A percentile compares a stretch with the other conserved stretches of the same genome.
phyloP scores from a whole-genome alignment of 306 rosid genomes.

The Prunus salicina region DNA sequence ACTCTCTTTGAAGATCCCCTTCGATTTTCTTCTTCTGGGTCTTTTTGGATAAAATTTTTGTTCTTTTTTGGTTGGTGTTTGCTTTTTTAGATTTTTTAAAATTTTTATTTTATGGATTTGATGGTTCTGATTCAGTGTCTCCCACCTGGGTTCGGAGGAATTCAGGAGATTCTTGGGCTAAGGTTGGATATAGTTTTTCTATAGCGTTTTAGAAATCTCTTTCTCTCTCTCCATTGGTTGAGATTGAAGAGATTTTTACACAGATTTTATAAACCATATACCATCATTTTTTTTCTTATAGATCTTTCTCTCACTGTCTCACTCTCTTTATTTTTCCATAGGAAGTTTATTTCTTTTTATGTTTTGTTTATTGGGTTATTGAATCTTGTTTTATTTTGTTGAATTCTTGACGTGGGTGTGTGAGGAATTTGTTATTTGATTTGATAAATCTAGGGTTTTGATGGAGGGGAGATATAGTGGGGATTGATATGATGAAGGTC shows the following conservation, averaged over 20 bases:
- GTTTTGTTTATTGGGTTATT: neutral
- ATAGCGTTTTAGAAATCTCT: slow-evolving; percentile 47
- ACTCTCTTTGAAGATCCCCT: slow-evolving; percentile 45
- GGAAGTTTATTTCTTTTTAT: slow-evolving; percentile 11
- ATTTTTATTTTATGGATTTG: slow-evolving; percentile 42
- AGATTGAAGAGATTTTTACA: slow-evolving; percentile 35
- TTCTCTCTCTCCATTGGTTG: slow-evolving; percentile 22
- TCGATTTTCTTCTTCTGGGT: slow-evolving; percentile 20
- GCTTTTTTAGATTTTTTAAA: neutral
- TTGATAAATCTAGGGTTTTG: slow-evolving; percentile 84
- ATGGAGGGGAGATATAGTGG: slow-evolving; percentile 99
- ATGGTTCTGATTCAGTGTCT: slow-evolving; percentile 55
- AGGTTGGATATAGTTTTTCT: slow-evolving; percentile 44
- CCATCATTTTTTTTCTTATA: neutral
- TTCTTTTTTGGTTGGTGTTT: neutral
- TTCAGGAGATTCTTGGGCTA: slow-evolving; percentile 43
- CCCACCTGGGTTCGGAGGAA: slow-evolving; percentile 60
- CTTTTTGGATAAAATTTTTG: neutral
- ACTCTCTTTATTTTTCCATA: neutral
- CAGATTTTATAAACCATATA: neutral
- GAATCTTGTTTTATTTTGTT: slow-evolving; percentile 19
- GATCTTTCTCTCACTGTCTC: neutral
- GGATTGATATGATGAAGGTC: slow-evolving; percentile 74
- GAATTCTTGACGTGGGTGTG: slow-evolving; percentile 35
- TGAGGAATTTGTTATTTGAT: slow-evolving; percentile 48